Base-by-base conservation (phyloP, 495 filamentous ascomycete species). In the Viridothelium virens region DNA sequence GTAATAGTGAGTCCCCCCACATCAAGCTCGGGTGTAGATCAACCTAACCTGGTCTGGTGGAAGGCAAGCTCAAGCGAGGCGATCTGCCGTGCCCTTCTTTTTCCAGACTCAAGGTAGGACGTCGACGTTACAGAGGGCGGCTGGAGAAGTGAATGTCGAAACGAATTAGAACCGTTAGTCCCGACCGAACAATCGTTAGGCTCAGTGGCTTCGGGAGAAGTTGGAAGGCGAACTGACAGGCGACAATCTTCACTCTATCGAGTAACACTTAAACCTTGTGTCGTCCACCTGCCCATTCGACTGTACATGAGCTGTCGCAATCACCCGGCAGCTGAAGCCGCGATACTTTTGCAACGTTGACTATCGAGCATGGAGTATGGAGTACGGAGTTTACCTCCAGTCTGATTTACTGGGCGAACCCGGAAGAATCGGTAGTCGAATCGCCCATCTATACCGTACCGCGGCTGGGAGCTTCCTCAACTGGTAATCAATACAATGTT, bases 91-190 rank as follows among this genome's bases (percentile, higher is more conserved):
- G 14, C 3, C 11, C 9, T 36, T 59, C 53, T 59, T 6, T 59
- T 59, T 59, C 53, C 6, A 18, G 11, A 11, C 25, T 9, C 53
- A 36, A 59, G 53, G 53, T 59, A 31, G 53, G 53, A 59, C 11
- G 6, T 59, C 53, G 53, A 59, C 53, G 53, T 59, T 59, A 59
- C 53, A 59, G 53, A 59, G 33, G 53, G 53, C 53, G 53, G 6
- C 5, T 59, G 5, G 25, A 18, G 7, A 18, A 18, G 53, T 9
- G 53, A 18, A 59, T 59, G 25, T 59, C 53, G 53, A 59, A 18
- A 59, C 53, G 53, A 59, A 59, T 59, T 7, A 59, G n/a, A 59
- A 18, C 53, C 53, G 53, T 59, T 59, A 2, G 31, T 59, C 31
- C 53, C 53, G 53, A n/a, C 53, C 18, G 53, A 59, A 59, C 31